These are phyloP conservation scores for Litsea cubeba DNA, from an alignment of 164 flowering plant species.

Conservation along the genomic window DNA sequence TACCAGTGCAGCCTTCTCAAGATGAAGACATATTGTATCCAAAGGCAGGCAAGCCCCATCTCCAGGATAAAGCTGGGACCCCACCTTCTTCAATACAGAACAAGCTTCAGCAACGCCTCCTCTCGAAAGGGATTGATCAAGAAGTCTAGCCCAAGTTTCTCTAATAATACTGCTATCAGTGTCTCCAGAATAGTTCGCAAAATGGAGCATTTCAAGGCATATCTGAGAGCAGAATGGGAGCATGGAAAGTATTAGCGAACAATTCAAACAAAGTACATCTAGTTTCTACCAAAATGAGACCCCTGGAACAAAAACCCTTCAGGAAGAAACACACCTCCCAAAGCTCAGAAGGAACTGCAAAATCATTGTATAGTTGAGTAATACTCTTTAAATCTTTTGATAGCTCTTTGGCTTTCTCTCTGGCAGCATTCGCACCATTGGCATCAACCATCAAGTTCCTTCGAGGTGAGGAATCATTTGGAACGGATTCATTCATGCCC, in stretches of 20 bases:
- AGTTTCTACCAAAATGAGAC: neutral
- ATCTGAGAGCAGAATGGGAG: slow-evolving; percentile 38
- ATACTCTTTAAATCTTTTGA: slow-evolving; percentile 86
- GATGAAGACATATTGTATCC: slow-evolving; percentile 86
- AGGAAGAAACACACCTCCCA: slow-evolving; percentile 69
- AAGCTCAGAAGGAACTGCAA: slow-evolving; percentile 94
- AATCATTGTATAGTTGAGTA: slow-evolving; percentile 91
- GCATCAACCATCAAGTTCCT: slow-evolving; percentile 26
- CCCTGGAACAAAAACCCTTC: neutral
- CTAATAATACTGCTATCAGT: slow-evolving; percentile 76
- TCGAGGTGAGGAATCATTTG: slow-evolving; percentile 42
- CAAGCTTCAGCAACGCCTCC: slow-evolving; percentile 98
- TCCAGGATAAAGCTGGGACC: slow-evolving; percentile 81
- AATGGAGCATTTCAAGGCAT: slow-evolving; percentile 91
- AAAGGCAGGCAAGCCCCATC: slow-evolving; percentile 84
- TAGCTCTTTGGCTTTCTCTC: slow-evolving; percentile 75
- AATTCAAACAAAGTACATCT: neutral
- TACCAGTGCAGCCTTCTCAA: slow-evolving; percentile 98
- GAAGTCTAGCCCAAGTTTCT: slow-evolving; percentile 97
- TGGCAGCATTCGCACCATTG: slow-evolving; percentile 35
- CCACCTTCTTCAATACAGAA: slow-evolving; percentile 83
- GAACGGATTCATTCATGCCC: slow-evolving; percentile 33
- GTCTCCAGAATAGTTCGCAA: slow-evolving; percentile 92
- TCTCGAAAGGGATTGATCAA: slow-evolving; percentile 84
- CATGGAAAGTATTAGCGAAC: neutral